These are phyloP conservation scores for Pyricularia grisea DNA, from an alignment of 2,329 filamentous ascomycete species.

Conservation along the genomic window DNA sequence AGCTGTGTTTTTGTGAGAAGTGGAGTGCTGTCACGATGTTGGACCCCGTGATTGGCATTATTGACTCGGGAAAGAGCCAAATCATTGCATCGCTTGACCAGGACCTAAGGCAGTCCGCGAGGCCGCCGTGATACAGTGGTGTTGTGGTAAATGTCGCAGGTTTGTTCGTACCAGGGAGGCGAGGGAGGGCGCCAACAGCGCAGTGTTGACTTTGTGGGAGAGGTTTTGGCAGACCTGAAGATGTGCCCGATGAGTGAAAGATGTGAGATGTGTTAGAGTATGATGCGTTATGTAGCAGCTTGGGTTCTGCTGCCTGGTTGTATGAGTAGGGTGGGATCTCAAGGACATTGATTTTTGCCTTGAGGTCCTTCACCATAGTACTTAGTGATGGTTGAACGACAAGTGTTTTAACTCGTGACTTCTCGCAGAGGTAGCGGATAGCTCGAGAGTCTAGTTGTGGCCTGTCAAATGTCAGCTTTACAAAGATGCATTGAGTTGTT, in stretches of 20 bases:
- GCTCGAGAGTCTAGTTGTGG: neutral
- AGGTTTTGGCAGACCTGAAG: conserved; percentile 52
- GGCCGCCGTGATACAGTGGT: conserved; percentile 55
- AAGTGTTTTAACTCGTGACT: neutral
- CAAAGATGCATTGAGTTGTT: conserved; percentile 16
- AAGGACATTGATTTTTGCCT: neutral
- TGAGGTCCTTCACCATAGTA: neutral
- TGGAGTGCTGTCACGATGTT: conserved; percentile 28
- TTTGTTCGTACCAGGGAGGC: conserved; percentile 23
- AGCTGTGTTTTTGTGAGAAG: neutral
- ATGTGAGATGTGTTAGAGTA: conserved; percentile 43
- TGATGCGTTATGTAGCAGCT: conserved; percentile 33
- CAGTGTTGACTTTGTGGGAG: conserved; percentile 49
- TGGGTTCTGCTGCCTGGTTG: neutral
- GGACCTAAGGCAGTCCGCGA: conserved; percentile 51
- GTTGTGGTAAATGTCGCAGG: conserved; percentile 54
- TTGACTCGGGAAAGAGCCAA: conserved; percentile 52
- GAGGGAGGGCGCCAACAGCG: conserved; percentile 44
- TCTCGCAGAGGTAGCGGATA: neutral
- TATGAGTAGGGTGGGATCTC: neutral
- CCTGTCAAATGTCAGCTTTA: neutral
- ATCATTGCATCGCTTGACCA: conserved; percentile 51
- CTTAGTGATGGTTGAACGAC: neutral
- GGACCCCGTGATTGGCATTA: conserved; percentile 42
- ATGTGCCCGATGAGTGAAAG: conserved; percentile 57